These are phyloP conservation scores for Pythium utonaiense DNA, from an alignment of 352 stramenopile species.

Conservation along the genomic window DNA sequence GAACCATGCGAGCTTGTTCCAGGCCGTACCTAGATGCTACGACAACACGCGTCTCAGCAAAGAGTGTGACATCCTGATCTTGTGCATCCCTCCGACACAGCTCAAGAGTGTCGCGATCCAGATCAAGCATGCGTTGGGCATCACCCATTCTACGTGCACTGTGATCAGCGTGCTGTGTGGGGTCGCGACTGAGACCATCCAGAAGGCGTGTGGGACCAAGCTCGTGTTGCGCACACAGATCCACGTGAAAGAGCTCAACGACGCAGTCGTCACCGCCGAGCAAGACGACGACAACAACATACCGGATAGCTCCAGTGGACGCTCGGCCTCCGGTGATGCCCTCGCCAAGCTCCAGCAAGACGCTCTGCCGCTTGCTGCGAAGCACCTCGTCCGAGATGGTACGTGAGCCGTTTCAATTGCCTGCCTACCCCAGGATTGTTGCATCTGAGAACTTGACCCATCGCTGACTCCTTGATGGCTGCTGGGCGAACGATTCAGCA, in stretches of 20 bases:
- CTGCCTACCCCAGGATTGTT: background rate
- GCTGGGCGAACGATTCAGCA: background rate
- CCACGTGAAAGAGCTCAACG: constrained; percentile 1
- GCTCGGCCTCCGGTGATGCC: background rate
- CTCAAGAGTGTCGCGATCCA: constrained; percentile 68
- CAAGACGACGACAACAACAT: background rate
- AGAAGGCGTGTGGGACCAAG: constrained; percentile 40
- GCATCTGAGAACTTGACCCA: background rate
- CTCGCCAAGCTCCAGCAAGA: background rate
- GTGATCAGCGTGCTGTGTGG: constrained; percentile 51
- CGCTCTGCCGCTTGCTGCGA: background rate
- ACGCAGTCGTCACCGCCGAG: background rate
- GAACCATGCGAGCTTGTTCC: constrained; percentile 28
- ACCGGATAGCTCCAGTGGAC: background rate
- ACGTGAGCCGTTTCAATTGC: background rate
- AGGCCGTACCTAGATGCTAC: constrained; percentile 41
- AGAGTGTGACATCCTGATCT: constrained; percentile 54
- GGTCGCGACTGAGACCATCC: constrained; percentile 33
- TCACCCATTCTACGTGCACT: constrained; percentile 24
- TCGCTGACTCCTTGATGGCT: background rate
- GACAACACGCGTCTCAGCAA: constrained; percentile 52
- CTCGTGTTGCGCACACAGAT: constrained; percentile 28
- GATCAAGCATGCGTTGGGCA: constrained; percentile 48
- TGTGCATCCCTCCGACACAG: constrained; percentile 66
- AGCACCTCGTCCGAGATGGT: constrained; percentile 2